Percentiles rank a stretch among this genome's conserved stretches.
Evolutionary conservation across 192 early-diverging fungal species (phyloP).

Genomic region (Coemansia sp.): DNA sequence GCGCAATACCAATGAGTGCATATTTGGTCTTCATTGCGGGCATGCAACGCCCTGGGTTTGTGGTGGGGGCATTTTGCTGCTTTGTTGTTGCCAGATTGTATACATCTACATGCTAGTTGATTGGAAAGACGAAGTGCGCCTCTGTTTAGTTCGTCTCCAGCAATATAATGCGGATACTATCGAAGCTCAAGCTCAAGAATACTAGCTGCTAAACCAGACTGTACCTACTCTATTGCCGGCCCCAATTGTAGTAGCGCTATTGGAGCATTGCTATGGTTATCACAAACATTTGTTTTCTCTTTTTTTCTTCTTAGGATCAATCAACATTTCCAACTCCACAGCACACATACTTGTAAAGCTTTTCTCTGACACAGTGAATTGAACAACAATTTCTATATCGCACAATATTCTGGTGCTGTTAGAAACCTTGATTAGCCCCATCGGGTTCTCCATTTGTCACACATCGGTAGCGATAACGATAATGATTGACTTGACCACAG

Average conservation of each 20-base stretch:
- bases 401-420: neutral
- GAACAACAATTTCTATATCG: neutral
- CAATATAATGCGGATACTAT: neutral
- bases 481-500: neutral
- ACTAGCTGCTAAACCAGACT: neutral
- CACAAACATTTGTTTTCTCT: neutral
- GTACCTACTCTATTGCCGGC: neutral
- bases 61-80: neutral
- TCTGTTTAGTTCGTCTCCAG: slow-evolving; percentile 3
- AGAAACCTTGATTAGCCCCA: neutral
- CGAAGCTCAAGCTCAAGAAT: neutral
- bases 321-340: neutral
- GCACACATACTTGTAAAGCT: neutral
- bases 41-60: neutral
- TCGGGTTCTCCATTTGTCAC: neutral
- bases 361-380: neutral
- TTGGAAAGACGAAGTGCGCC: slow-evolving; percentile 11
- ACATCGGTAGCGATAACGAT: neutral
- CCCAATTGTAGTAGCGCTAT: neutral
- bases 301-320: neutral
- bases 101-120: slow-evolving; percentile 2
- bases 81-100: neutral
- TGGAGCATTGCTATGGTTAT: neutral
- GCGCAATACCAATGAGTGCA: neutral
- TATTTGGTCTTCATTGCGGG: neutral